Percentiles rank a stretch among this genome's conserved stretches.
Conservation (phyloP, 805 yeast species). For the Cyberlindnera mrakii region DNA sequence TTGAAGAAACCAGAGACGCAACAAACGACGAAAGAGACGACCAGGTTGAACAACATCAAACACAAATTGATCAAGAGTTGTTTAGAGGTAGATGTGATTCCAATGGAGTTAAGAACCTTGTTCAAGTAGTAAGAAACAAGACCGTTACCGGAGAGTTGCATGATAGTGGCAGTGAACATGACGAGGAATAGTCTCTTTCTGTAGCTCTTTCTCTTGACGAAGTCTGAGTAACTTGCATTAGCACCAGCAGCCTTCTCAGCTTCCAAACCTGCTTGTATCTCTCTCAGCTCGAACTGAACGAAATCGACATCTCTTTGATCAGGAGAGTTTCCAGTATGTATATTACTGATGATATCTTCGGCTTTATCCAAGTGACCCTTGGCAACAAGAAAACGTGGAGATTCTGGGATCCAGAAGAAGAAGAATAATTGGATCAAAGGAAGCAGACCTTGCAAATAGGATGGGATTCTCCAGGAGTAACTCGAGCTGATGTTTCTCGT, state of each 20-base stretch:
- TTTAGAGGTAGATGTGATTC: slow-evolving; percentile 37
- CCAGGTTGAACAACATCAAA: slow-evolving; percentile 39
- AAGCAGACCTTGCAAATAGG: slow-evolving; percentile 41
- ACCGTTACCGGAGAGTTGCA: slow-evolving; percentile 46
- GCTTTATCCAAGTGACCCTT: slow-evolving; percentile 39
- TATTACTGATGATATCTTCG: slow-evolving; percentile 30
- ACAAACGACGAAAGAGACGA: slow-evolving; percentile 23
- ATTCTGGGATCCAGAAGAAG: slow-evolving; percentile 39
- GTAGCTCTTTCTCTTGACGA: slow-evolving; percentile 25
- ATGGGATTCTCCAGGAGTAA: slow-evolving; percentile 51
- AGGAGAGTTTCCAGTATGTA: slow-evolving; percentile 32
- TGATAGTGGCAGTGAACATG: slow-evolving; percentile 28
- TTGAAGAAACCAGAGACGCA: slow-evolving; percentile 21
- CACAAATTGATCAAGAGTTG: slow-evolving; percentile 45
- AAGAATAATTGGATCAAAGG: slow-evolving; percentile 36
- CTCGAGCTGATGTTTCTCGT: slow-evolving; percentile 25
- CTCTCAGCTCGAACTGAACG: slow-evolving; percentile 33
- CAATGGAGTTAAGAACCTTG: slow-evolving; percentile 45
- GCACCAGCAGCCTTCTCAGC: slow-evolving; percentile 31
- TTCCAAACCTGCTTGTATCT: slow-evolving; percentile 34
- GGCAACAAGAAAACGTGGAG: slow-evolving; percentile 40
- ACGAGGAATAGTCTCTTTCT: slow-evolving; percentile 36
- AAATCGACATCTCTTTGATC: slow-evolving; percentile 16
- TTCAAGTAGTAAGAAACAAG: slow-evolving; percentile 44
- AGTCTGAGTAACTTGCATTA: slow-evolving; percentile 31